phyloP scores from a whole-genome alignment of 495 filamentous ascomycete genomes.

The Lepidopterella palustris region DNA sequence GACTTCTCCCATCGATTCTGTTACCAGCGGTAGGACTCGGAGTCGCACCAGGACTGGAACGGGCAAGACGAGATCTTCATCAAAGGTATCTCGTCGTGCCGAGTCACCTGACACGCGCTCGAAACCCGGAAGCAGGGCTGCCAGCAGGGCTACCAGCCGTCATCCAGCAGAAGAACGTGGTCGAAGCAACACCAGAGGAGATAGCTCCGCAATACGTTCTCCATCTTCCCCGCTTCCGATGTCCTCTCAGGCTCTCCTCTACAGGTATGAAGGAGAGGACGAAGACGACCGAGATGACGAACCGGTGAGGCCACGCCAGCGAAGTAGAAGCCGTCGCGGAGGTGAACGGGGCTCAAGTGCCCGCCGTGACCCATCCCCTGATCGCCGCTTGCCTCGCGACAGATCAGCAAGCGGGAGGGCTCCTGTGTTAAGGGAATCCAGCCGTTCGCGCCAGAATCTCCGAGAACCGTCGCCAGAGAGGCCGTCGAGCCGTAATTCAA shows the following conservation, averaged over 20 bases:
- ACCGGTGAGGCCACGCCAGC: slow-evolving; percentile 40
- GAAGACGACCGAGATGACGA: slow-evolving; percentile 37
- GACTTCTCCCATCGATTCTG: slow-evolving; percentile 35
- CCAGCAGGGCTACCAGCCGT: slow-evolving; percentile 27
- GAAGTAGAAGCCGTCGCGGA: slow-evolving; percentile 55
- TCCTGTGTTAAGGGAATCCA: slow-evolving; percentile 10
- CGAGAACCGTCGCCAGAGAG: slow-evolving; percentile 24
- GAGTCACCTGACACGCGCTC: slow-evolving; percentile 29
- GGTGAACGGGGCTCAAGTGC: slow-evolving; percentile 44
- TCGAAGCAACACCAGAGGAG: slow-evolving; percentile 18
- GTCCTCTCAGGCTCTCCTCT: slow-evolving; percentile 21
- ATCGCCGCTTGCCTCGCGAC: slow-evolving; percentile 26
- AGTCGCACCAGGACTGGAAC: slow-evolving; percentile 20
- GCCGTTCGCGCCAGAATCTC: slow-evolving; percentile 13
- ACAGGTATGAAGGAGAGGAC: slow-evolving; percentile 42
- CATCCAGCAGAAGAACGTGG: slow-evolving; percentile 24
- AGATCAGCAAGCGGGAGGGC: slow-evolving; percentile 25
- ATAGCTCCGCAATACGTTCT: slow-evolving; percentile 7
- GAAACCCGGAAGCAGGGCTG: slow-evolving; percentile 17
- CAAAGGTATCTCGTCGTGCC: slow-evolving; percentile 20
- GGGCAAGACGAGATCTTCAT: slow-evolving; percentile 25
- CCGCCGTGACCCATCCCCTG: slow-evolving; percentile 43
- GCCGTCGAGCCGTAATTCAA: slow-evolving; percentile 15
- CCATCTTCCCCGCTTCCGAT: slow-evolving; percentile 22
- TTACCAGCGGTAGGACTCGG: slow-evolving; percentile 14